Evolutionary conservation across 2,329 filamentous ascomycete species (phyloP), one percentile per base, ranked within the genome.

Genomic region (Microsporum canis): DNA sequence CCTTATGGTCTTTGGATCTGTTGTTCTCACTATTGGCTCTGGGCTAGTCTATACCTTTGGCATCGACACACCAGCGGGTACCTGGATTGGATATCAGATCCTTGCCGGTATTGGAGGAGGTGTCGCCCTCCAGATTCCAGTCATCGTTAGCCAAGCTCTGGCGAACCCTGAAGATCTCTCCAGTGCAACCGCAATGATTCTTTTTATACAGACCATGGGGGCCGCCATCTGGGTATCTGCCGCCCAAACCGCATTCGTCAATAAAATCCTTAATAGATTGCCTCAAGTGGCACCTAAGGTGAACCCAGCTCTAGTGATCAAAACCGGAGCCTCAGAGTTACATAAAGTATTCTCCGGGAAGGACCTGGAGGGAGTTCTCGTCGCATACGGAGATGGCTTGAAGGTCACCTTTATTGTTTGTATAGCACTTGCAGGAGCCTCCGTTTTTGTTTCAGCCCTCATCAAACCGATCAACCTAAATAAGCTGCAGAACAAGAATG

Each of bases 281-380:
- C 53, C 61, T 17, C 43, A 49, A 4, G 47, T 55, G 7, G 64
- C 71, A 1, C 77, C 78, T 0, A 73, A 72, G 36, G 67, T 81
- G 5, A 67, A 78, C 60, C 71, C 79, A 0, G 63, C 59, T 10
- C 63, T 76, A n/a, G 76, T 82, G 2, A 68, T 78, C 12, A 66
- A 66, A 1, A 75, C 76, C 3, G 82, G 81, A 41, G 81, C 81
- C 0, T 89, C 86, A 0, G 79, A 84, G 55, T 75, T 91, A 27
- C 79, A 80, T 62, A 69, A 74, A 0, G 69, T 76, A 1, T 81
- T 89, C 31, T 75, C 79, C 0, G 65, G 72, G 0, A 66, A 82
- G 23, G 62, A 61, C 10, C 60, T 63, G 14, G 45, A 61, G 5
- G 62, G 62, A 1, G 60, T 63, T 33, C 31, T 63, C 33, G 23